These are phyloP conservation scores for Poterioochromonas sp. DNA, from an alignment of 352 stramenopile species.

Conservation along the genomic window DNA sequence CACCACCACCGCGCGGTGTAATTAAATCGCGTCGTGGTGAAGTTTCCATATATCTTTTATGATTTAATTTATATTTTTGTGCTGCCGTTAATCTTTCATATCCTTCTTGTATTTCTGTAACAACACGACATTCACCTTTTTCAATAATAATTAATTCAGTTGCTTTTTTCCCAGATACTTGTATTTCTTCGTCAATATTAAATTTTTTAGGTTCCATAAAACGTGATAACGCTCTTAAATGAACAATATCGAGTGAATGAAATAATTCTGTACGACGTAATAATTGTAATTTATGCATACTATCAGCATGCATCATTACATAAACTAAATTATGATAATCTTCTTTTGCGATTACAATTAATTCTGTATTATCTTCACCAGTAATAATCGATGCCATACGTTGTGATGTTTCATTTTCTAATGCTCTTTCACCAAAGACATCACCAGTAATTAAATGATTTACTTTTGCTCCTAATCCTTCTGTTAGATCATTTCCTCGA, in stretches of 20 bases:
- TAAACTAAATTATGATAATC: conserved; percentile 10
- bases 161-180: background rate
- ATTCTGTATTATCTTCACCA: conserved; percentile 7
- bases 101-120: background rate
- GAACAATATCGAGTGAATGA: background rate
- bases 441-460: conserved; percentile 17
- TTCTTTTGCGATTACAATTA: background rate
- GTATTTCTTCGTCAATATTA: conserved; percentile 3
- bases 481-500: background rate
- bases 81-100: background rate
- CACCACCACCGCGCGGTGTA: no score
- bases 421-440: conserved; percentile 15
- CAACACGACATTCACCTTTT: background rate
- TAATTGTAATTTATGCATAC: background rate
- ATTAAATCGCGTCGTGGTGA: background rate
- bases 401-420: background rate
- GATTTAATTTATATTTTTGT: background rate
- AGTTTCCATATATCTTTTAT: background rate
- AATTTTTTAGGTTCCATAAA: conserved; percentile 15
- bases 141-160: conserved; percentile 19
- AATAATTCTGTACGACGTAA: conserved; percentile 18
- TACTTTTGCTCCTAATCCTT: background rate
- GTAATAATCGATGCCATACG: conserved; percentile 29
- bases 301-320: background rate
- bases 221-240: background rate